A percentile compares a stretch with the other conserved stretches of the same genome.
phyloP scores from a whole-genome alignment of 768 basidiomycete genomes.

The Mycena haematopus region DNA sequence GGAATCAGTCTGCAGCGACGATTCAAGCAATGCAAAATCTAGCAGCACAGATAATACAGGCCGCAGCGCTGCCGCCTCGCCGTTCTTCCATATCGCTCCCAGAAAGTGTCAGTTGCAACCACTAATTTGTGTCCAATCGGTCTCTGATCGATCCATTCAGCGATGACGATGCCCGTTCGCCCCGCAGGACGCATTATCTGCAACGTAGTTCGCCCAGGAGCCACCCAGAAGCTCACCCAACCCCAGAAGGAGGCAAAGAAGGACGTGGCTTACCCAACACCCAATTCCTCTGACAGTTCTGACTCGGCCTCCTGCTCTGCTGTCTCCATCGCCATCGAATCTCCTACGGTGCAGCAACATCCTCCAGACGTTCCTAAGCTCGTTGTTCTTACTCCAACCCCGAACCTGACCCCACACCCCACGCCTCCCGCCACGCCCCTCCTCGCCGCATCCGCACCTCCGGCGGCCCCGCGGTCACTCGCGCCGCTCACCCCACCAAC shows the following conservation, averaged over 20 bases:
- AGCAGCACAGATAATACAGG: neutral
- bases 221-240: conserved; percentile 12
- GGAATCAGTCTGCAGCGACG: conserved; percentile 20
- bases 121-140: neutral
- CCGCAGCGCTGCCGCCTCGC: neutral
- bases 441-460: conserved; percentile 31
- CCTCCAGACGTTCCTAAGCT: conserved; percentile 52
- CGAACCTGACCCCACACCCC: conserved; percentile 77
- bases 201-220: conserved; percentile 22
- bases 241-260: conserved; percentile 11
- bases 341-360: neutral
- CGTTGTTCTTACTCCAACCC: conserved; percentile 77
- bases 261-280: conserved; percentile 19
- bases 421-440: conserved; percentile 78
- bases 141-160: conserved; percentile 13
- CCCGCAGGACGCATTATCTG: conserved; percentile 44
- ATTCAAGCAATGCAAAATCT: conserved; percentile 1
- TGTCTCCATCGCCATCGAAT: conserved; percentile 22
- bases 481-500: neutral
- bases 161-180: conserved; percentile 31
- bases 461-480: neutral
- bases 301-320: conserved; percentile 17
- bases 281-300: conserved; percentile 19
- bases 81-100: conserved; percentile 23
- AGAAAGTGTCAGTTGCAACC: conserved; percentile 9